Evolutionary conservation across 148 eudicot species (phyloP).

Genomic region (Fallopia convolvulus): DNA sequence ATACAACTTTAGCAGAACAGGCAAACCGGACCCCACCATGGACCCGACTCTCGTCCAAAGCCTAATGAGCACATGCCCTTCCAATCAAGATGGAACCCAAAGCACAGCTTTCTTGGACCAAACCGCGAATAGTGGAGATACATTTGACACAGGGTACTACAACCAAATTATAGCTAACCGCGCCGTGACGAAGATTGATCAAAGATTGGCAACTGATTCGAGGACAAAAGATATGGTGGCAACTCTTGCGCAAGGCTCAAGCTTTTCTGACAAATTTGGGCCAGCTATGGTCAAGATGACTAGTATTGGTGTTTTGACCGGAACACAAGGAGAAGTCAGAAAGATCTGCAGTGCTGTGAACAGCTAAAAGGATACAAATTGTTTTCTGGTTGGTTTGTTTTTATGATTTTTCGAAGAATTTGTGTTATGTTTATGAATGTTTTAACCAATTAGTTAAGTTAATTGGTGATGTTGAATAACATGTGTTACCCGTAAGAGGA

Average conservation of each 20-base stretch:
- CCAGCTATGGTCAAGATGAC: conserved; percentile 21
- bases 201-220: conserved; percentile 15
- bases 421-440: neutral
- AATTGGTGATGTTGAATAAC: neutral
- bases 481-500: neutral
- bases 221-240: neutral
- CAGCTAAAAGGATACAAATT: neutral
- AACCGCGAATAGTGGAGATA: conserved; percentile 9
- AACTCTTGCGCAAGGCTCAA: neutral
- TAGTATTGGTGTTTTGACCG: conserved; percentile 11
- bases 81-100: conserved; percentile 4
- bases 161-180: conserved; percentile 12
- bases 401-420: neutral
- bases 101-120: conserved; percentile 14
- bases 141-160: conserved; percentile 19
- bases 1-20: conserved; percentile 18
- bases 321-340: conserved; percentile 18
- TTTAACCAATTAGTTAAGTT: neutral
- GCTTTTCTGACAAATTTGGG: conserved; percentile 15
- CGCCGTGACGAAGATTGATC: conserved; percentile 18
- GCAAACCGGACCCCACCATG: conserved; percentile 22
- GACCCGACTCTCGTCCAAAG: conserved; percentile 14
- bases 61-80: conserved; percentile 12
- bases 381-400: neutral
- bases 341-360: conserved; percentile 13